A percentile compares a stretch with the other conserved stretches of the same genome.
Evolutionary conservation across 2,329 filamentous ascomycete genomes (phyloP).

Genomic region (Phyllosticta ampelicida): DNA sequence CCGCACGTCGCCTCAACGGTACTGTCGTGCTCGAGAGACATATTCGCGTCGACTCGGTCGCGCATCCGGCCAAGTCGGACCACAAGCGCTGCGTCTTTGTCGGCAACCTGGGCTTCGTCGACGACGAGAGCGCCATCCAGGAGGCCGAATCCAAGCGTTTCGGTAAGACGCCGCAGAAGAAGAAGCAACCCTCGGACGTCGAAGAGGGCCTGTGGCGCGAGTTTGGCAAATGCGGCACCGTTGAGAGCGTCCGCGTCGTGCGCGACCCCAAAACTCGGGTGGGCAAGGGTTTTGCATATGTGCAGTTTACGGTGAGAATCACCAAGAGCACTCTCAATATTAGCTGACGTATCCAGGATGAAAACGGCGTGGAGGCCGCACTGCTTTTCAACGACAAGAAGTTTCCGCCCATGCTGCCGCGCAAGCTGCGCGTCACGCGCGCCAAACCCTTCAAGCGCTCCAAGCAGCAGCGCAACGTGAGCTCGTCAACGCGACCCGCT

Average conservation of each 20-base stretch:
- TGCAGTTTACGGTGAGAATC: slow-evolving; percentile 67
- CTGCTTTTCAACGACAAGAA: slow-evolving; percentile 82
- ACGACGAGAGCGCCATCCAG: slow-evolving; percentile 67
- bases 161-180: slow-evolving; percentile 58
- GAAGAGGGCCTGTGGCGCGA: slow-evolving; percentile 88
- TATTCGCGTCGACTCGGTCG: slow-evolving; percentile 79
- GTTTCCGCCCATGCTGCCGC: slow-evolving; percentile 87
- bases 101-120: slow-evolving; percentile 91
- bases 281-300: slow-evolving; percentile 94
- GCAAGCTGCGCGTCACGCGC: slow-evolving; percentile 72
- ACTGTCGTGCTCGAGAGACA: slow-evolving; percentile 76
- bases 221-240: slow-evolving; percentile 65
- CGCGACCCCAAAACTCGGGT: slow-evolving; percentile 83
- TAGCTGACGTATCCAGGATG: slow-evolving; percentile 44
- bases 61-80: slow-evolving; percentile 72
- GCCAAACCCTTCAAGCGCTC: slow-evolving; percentile 56
- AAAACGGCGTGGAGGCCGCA: slow-evolving; percentile 81
- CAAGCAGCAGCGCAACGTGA: slow-evolving; percentile 21
- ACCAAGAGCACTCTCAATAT: not conserved
- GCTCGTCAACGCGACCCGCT: slow-evolving; percentile 16
- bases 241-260: slow-evolving; percentile 89
- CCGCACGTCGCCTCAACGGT: slow-evolving; percentile 70
- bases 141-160: slow-evolving; percentile 52
- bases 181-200: slow-evolving; percentile 66
- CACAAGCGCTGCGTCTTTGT: slow-evolving; percentile 90